Conservation (phyloP, 106 monocot species). For the Cymbidium sinense region DNA sequence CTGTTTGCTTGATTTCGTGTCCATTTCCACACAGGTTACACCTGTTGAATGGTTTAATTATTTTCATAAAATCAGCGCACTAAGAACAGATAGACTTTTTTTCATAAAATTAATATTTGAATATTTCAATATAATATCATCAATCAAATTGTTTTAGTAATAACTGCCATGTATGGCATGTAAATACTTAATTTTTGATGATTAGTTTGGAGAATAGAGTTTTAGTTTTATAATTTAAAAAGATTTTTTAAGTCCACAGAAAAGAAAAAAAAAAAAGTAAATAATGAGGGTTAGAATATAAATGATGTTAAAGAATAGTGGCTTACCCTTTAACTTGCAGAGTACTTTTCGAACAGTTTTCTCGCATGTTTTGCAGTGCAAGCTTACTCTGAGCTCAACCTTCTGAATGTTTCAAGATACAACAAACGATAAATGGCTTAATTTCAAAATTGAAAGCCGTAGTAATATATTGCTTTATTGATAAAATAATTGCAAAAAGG, state of each 20-base stretch:
- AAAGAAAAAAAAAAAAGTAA: too few species aligned
- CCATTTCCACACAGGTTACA: constrained; percentile 15
- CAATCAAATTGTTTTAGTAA: not conserved
- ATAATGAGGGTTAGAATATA: not conserved
- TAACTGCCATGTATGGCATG: not conserved
- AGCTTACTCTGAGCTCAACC: constrained; percentile 10
- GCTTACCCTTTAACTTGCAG: constrained; percentile 11
- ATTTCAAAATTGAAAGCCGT: too few species aligned
- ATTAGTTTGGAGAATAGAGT: too few species aligned
- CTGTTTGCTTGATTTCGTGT: constrained; percentile 13
- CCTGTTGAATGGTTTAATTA: not conserved
- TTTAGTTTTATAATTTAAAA: too few species aligned
- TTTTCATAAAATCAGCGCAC: not conserved
- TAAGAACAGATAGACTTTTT: not conserved
- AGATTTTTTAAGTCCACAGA: too few species aligned
- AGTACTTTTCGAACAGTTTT: constrained; percentile 3
- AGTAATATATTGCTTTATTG: too few species aligned
- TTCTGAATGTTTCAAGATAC: constrained; percentile 1
- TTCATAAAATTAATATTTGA: too few species aligned
- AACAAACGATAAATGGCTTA: too few species aligned
- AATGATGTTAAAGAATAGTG: not conserved
- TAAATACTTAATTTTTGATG: too few species aligned
- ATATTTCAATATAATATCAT: too few species aligned
- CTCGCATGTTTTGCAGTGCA: constrained; percentile 17
- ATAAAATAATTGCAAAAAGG: too few species aligned